A percentile compares a stretch with the other conserved stretches of the same genome.
These are phyloP conservation scores for Aspergillus caelatus DNA, from an alignment of 2,329 filamentous ascomycete species.

Conservation along the genomic window DNA sequence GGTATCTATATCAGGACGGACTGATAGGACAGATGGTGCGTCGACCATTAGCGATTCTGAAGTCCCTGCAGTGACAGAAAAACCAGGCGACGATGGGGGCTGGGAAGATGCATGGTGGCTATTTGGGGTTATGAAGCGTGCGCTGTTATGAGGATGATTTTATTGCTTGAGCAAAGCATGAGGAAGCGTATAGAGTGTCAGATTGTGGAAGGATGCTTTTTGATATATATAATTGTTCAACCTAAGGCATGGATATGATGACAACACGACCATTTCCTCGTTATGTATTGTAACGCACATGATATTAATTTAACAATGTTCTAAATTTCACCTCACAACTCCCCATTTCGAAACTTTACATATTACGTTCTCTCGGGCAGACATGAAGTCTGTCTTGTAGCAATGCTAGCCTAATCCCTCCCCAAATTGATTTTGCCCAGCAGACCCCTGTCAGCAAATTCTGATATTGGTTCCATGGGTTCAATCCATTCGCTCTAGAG, in stretches of 20 bases:
- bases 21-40: conserved; percentile 26
- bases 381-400: neutral
- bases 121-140: conserved; percentile 53
- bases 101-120: conserved; percentile 64
- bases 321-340: no score
- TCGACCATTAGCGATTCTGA: conserved; percentile 33
- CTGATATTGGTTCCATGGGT: neutral
- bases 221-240: neutral
- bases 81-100: conserved; percentile 46
- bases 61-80: conserved; percentile 32
- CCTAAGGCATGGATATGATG: neutral
- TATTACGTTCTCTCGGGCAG: neutral
- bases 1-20: conserved; percentile 15
- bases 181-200: neutral
- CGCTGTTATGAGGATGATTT: conserved; percentile 29
- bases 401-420: neutral
- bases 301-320: neutral
- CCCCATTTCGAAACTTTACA: neutral
- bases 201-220: neutral
- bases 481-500: neutral
- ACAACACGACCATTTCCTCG: neutral
- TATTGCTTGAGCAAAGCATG: neutral
- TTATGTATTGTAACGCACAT: neutral
- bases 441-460: neutral
- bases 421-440: neutral